phyloP scores from a whole-genome alignment of 306 rosid genomes.

The Glycine tomentella region DNA sequence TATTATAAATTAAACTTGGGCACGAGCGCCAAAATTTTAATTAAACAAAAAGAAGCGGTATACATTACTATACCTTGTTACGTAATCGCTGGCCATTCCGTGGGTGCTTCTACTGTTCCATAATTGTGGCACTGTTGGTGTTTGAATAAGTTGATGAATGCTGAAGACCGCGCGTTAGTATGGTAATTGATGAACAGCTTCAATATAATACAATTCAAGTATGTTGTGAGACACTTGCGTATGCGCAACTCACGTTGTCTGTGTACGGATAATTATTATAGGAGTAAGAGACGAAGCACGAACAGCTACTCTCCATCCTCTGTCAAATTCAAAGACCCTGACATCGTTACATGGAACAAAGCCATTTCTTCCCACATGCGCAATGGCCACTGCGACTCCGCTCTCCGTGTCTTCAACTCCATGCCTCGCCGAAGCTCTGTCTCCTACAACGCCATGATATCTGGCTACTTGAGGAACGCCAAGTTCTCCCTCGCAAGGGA shows the following conservation, averaged over 20 bases:
- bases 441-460: constrained; percentile 78
- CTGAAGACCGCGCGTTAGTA: too few species aligned
- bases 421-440: constrained; percentile 78
- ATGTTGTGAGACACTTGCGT: constrained; percentile 46
- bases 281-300: not conserved
- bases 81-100: too few species aligned
- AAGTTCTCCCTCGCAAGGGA: constrained; percentile 63
- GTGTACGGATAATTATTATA: not conserved
- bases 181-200: not conserved
- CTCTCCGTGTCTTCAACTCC: constrained; percentile 62
- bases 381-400: constrained; percentile 66
- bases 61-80: too few species aligned
- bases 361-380: constrained; percentile 76
- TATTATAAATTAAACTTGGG: too few species aligned
- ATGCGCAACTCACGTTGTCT: constrained; percentile 31
- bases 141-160: too few species aligned
- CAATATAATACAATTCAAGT: not conserved
- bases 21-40: too few species aligned
- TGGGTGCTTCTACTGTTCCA: too few species aligned
- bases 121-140: too few species aligned
- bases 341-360: constrained; percentile 67
- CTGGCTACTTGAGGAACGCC: constrained; percentile 66
- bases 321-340: constrained; percentile 53
- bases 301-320: constrained; percentile 1
- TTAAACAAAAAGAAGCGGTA: too few species aligned